A percentile compares a stretch with the other conserved stretches of the same genome.
phyloP scores from a whole-genome alignment of 148 eudicot genomes.

The Nepenthes mirabilis region DNA sequence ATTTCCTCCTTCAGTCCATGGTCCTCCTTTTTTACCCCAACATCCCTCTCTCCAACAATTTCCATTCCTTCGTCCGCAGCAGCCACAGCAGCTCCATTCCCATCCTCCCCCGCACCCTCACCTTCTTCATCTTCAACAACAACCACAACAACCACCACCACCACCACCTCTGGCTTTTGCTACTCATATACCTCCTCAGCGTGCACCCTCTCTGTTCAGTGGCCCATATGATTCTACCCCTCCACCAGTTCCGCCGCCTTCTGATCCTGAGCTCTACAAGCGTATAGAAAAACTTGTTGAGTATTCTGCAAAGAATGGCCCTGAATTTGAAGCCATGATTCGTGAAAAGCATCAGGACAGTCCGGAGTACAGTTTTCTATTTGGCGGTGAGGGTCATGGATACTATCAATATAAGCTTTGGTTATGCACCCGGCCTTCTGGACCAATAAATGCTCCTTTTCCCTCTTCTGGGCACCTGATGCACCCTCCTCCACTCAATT shows the following conservation, averaged over 20 bases:
- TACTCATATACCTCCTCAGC: slow-evolving; percentile 67
- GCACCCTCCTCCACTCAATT: slow-evolving; percentile 52
- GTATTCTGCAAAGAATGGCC: slow-evolving; percentile 83
- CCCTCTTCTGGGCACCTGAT: slow-evolving; percentile 53
- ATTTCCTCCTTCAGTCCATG: slow-evolving; percentile 64
- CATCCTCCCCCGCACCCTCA: slow-evolving; percentile 59
- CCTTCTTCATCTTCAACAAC: slow-evolving; percentile 61
- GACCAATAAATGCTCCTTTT: slow-evolving; percentile 51
- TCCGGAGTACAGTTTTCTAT: slow-evolving; percentile 75
- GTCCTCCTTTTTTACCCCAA: slow-evolving; percentile 67
- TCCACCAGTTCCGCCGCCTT: slow-evolving; percentile 72
- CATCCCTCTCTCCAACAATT: slow-evolving; percentile 78
- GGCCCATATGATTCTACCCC: slow-evolving; percentile 70
- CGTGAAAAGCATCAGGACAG: slow-evolving; percentile 80
- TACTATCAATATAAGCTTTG: slow-evolving; percentile 86
- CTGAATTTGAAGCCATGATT: slow-evolving; percentile 87
- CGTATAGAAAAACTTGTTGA: slow-evolving; percentile 86
- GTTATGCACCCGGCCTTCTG: slow-evolving; percentile 51
- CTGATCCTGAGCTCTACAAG: slow-evolving; percentile 82
- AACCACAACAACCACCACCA: slow-evolving; percentile 62
- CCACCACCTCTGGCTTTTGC: slow-evolving; percentile 62
- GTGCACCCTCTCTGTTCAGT: slow-evolving; percentile 45
- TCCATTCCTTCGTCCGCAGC: slow-evolving; percentile 67
- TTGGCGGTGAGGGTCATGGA: slow-evolving; percentile 91
- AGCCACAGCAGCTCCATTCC: slow-evolving; percentile 48